phyloP scores from a whole-genome alignment of 2,329 filamentous ascomycete species.

The Tolypocladium sp. region DNA sequence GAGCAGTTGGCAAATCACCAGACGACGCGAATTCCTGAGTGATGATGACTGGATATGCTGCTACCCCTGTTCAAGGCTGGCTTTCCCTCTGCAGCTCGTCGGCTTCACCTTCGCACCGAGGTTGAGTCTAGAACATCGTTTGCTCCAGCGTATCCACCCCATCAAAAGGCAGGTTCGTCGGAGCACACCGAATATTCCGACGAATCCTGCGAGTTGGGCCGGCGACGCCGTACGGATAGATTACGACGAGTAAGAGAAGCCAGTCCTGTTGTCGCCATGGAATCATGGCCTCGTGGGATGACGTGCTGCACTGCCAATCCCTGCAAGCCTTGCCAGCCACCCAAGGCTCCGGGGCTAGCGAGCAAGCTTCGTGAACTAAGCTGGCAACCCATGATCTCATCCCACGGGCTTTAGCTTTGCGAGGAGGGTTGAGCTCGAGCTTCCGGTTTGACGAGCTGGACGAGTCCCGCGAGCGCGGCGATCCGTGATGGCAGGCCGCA shows the following conservation, averaged over 20 bases:
- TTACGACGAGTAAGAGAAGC: not conserved
- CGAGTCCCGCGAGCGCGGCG: not conserved
- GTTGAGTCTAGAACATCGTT: too few relatives aligned
- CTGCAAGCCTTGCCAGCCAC: not conserved
- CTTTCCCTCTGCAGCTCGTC: too few relatives aligned
- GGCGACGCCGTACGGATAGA: not conserved
- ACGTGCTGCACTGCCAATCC: not conserved
- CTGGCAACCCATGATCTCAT: not conserved
- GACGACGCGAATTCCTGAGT: too few relatives aligned
- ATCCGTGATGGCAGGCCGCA: not conserved
- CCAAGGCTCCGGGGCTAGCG: not conserved
- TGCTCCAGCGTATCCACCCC: too few relatives aligned
- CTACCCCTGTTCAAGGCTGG: too few relatives aligned
- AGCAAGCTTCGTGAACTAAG: too few relatives aligned
- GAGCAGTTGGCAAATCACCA: too few relatives aligned
- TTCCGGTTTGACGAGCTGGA: not conserved
- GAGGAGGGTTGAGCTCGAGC: not conserved
- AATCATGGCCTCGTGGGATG: not conserved
- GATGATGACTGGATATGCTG: too few relatives aligned
- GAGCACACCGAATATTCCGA: not conserved
- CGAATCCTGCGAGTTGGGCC: not conserved
- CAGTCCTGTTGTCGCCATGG: not conserved
- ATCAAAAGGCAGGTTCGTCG: too few relatives aligned
- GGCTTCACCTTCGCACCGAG: too few relatives aligned
- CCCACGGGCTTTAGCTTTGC: not conserved